phyloP scores from a whole-genome alignment of 2,329 filamentous ascomycete species.

The Alternaria sp. region DNA sequence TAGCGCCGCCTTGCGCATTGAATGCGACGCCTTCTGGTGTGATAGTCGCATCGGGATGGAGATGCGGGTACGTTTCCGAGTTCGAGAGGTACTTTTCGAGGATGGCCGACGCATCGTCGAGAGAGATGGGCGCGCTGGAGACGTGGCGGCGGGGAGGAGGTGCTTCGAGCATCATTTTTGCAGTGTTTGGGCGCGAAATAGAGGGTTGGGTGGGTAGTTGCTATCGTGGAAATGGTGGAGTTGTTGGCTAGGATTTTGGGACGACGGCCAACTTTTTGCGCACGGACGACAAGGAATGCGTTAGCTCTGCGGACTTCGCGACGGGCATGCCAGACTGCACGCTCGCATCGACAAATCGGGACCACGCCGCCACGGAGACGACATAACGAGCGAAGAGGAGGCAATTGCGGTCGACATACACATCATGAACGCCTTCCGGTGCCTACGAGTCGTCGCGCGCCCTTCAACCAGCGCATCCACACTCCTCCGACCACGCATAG shows the following conservation, averaged over 20 bases:
- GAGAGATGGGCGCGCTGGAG: constrained; percentile 39
- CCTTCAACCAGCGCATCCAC: constrained; percentile 20
- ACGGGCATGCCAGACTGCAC: constrained; percentile 1
- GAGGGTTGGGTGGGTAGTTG: neutral
- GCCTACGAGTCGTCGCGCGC: constrained; percentile 34
- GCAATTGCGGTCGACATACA: neutral
- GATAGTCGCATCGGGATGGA: constrained; percentile 58
- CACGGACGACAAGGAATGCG: constrained; percentile 30
- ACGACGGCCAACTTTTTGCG: constrained; percentile 36
- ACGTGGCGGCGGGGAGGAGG: constrained; percentile 48
- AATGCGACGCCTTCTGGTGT: constrained; percentile 52
- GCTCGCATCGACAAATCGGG: neutral
- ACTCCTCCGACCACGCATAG: constrained; percentile 24
- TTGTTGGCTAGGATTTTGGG: neutral
- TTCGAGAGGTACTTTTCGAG: constrained; percentile 51
- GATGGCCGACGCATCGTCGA: constrained; percentile 40
- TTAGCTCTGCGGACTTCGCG: constrained; percentile 25
- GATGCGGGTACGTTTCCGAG: constrained; percentile 50
- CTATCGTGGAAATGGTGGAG: neutral
- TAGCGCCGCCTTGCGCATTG: constrained; percentile 51
- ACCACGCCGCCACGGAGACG: neutral
- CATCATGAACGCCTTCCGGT: constrained; percentile 45
- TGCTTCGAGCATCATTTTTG: constrained; percentile 39
- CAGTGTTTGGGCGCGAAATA: neutral
- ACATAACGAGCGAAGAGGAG: neutral